These are phyloP conservation scores for Globisporangium irregulare DNA, from an alignment of 352 stramenopile genomes.

Conservation along the genomic window DNA sequence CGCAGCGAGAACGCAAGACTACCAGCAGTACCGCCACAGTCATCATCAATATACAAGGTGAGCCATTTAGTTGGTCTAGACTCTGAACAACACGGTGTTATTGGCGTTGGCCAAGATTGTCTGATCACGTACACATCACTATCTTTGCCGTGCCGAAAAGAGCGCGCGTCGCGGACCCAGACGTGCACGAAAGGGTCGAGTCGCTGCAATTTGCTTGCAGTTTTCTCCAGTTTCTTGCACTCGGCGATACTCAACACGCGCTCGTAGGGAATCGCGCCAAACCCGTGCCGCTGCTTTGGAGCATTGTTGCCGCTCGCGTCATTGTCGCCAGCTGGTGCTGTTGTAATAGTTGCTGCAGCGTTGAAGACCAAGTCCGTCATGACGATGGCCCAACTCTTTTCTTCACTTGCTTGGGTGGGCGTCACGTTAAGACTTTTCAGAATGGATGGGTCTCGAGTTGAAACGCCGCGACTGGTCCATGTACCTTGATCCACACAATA, in stretches of 20 bases:
- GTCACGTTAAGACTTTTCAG: background rate
- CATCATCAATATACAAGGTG: background rate
- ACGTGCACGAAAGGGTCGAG: conserved; percentile 46
- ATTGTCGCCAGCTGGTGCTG: background rate
- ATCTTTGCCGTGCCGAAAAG: conserved; percentile 42
- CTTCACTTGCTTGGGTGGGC: background rate
- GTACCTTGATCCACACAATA: background rate
- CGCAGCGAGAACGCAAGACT: conserved; percentile 42
- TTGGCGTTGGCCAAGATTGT: background rate
- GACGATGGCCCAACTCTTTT: background rate
- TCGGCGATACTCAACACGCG: conserved; percentile 37
- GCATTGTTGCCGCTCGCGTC: background rate
- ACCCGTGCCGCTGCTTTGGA: background rate
- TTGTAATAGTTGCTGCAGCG: background rate
- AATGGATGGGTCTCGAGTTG: background rate
- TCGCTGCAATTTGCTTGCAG: conserved; percentile 20
- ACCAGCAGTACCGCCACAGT: background rate
- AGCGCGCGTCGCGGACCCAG: conserved; percentile 56
- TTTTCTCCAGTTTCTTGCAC: conserved; percentile 34
- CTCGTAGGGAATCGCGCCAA: conserved; percentile 35
- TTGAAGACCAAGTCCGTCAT: conserved; percentile 16
- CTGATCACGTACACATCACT: conserved; percentile 31
- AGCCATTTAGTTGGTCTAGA: background rate
- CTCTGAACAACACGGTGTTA: background rate
- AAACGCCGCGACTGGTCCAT: background rate